phyloP scores from a whole-genome alignment of 164 flowering plant genomes.

The Nymphaea colorata region DNA sequence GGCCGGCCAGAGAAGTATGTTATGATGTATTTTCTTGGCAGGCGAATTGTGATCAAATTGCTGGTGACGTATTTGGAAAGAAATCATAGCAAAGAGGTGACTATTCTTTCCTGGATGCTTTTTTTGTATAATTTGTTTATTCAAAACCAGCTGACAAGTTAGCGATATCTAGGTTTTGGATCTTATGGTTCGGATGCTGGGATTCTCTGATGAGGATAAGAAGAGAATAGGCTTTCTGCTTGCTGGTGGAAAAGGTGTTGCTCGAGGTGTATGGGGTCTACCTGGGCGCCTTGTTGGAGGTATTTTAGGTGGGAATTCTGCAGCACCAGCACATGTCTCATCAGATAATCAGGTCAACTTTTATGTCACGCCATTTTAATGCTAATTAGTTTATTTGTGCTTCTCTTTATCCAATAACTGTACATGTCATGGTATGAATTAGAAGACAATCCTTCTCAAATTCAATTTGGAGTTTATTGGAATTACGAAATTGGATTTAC shows the following conservation, averaged over 20 bases:
- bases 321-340: conserved; percentile 27
- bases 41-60: conserved; percentile 94
- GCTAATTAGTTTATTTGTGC: no score
- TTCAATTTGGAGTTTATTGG: no score
- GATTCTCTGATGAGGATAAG: conserved; percentile 94
- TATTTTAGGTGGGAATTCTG: conserved; percentile 65
- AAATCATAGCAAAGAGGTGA: conserved; percentile 97
- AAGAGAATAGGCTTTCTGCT: conserved; percentile 84
- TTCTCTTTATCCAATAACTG: no score
- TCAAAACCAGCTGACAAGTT: no score
- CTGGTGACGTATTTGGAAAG: conserved; percentile 93
- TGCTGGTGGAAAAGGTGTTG: conserved; percentile 92
- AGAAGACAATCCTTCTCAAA: no score
- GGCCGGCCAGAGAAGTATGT: no score
- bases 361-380: background rate
- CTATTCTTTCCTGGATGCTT: background rate
- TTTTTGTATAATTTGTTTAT: no score
- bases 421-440: no score
- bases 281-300: conserved; percentile 99
- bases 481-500: no score
- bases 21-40: conserved; percentile 23
- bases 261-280: conserved; percentile 86
- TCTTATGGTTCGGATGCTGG: conserved; percentile 96
- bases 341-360: conserved; percentile 66
- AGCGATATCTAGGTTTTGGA: conserved; percentile 64